A percentile compares a stretch with the other conserved stretches of the same genome.
These are phyloP conservation scores for Talaromyces nanjingensis DNA, from an alignment of 495 filamentous ascomycete genomes.

Conservation along the genomic window DNA sequence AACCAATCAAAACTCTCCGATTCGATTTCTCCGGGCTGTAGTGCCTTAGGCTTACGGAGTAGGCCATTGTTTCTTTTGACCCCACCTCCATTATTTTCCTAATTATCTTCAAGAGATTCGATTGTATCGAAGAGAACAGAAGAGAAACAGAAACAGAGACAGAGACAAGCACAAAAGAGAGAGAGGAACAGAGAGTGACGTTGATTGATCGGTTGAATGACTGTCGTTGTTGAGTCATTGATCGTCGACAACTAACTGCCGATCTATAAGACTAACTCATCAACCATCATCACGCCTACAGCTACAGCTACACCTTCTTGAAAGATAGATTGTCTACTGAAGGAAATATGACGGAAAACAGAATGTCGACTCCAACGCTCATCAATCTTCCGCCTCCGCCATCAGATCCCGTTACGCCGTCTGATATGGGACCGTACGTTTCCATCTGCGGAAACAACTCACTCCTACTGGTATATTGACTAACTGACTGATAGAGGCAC, in stretches of 20 bases:
- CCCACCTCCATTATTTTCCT: background rate
- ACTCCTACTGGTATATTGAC: constrained; percentile 6
- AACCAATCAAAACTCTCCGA: background rate
- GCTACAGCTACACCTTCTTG: too few relatives aligned
- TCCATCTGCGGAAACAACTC: constrained; percentile 8
- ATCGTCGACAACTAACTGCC: background rate
- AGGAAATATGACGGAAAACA: constrained; percentile 8
- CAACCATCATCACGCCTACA: background rate
- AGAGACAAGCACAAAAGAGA: background rate
- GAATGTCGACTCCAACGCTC: constrained; percentile 54
- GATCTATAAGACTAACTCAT: background rate
- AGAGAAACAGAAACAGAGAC: background rate
- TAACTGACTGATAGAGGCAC: constrained; percentile 57
- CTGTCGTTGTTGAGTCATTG: background rate
- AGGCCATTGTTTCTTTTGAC: background rate
- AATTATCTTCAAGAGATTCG: background rate
- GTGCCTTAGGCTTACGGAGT: background rate
- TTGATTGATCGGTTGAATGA: background rate
- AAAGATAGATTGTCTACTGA: too few relatives aligned
- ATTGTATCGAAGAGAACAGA: background rate
- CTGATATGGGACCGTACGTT: constrained; percentile 76
- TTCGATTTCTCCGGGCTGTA: background rate
- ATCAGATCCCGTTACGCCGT: constrained; percentile 80
- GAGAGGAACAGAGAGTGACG: background rate
- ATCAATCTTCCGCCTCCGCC: constrained; percentile 82